phyloP scores from a whole-genome alignment of 495 filamentous ascomycete genomes.

The Sordaria brevicollis region DNA sequence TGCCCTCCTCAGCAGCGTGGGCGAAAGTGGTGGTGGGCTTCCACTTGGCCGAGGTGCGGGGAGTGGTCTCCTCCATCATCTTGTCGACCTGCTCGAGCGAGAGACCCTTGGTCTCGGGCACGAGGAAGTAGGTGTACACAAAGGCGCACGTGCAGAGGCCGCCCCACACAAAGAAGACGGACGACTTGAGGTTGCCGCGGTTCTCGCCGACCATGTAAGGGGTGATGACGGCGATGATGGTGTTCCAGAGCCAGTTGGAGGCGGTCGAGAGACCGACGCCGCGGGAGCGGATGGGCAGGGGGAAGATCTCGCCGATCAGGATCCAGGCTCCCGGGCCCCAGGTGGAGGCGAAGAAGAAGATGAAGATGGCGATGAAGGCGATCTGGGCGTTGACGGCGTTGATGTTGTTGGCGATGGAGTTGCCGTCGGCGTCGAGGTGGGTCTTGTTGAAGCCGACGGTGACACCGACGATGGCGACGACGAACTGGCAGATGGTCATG shows the following conservation, averaged over 20 bases:
- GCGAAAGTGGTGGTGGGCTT: constrained; percentile 61
- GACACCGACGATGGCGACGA: constrained; percentile 67
- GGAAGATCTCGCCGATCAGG: constrained; percentile 80
- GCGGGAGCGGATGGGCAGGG: constrained; percentile 69
- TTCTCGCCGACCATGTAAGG: constrained; percentile 65
- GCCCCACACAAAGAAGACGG: constrained; percentile 76
- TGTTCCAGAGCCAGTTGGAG: constrained; percentile 87
- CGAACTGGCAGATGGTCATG: constrained; percentile 80
- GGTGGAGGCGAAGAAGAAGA: constrained; percentile 71
- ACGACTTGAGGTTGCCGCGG: constrained; percentile 55
- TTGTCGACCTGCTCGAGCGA: constrained; percentile 82
- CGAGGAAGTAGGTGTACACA: constrained; percentile 67
- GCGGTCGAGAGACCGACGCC: constrained; percentile 73
- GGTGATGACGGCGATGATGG: constrained; percentile 60
- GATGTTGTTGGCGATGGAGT: constrained; percentile 43
- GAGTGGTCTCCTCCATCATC: constrained; percentile 77
- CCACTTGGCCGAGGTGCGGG: constrained; percentile 63
- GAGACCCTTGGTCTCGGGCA: constrained; percentile 81
- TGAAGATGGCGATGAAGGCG: constrained; percentile 74
- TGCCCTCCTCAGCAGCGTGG: constrained; percentile 1
- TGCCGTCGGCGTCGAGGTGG: constrained; percentile 7
- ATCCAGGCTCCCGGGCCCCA: constrained; percentile 81
- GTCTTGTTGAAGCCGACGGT: constrained; percentile 39
- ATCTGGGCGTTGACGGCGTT: constrained; percentile 53
- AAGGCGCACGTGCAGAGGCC: constrained; percentile 54